A percentile compares a stretch with the other conserved stretches of the same genome.
phyloP scores from a whole-genome alignment of 495 filamentous ascomycete genomes.

The Lasiosphaeriaceae sp. region DNA sequence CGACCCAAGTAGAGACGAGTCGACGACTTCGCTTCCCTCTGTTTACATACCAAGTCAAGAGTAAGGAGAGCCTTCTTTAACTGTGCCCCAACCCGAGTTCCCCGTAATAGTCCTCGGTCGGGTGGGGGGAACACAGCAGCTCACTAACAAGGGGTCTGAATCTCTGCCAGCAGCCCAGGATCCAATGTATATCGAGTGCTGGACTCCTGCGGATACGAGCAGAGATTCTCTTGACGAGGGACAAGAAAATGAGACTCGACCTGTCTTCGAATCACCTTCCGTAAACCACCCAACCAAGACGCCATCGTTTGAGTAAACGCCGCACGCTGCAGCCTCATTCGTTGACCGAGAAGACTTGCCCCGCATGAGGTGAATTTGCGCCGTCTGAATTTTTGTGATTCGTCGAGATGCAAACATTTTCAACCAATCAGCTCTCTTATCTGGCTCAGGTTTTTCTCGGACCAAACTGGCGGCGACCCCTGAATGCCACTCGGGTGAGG shows the following conservation, averaged over 20 bases:
- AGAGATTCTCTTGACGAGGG: background rate
- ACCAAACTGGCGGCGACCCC: background rate
- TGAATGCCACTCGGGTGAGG: background rate
- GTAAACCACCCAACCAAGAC: slow-evolving; percentile 22
- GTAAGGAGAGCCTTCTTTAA: too few species aligned
- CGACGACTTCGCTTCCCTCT: too few species aligned
- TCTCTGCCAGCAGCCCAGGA: slow-evolving; percentile 9
- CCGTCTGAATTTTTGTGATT: slow-evolving; percentile 24
- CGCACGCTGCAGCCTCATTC: slow-evolving; percentile 14
- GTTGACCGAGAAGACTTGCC: slow-evolving; percentile 8
- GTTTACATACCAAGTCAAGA: too few species aligned
- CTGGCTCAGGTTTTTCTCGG: background rate
- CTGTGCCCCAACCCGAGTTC: too few species aligned
- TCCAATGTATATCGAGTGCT: slow-evolving; percentile 1
- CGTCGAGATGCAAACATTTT: slow-evolving; percentile 18
- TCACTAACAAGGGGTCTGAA: slow-evolving; percentile 4
- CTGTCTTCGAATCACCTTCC: background rate
- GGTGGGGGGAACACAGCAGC: slow-evolving; percentile 11
- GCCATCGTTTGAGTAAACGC: slow-evolving; percentile 21
- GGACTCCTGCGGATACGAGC: too few species aligned
- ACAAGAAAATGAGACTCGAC: background rate
- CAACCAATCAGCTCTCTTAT: slow-evolving; percentile 14
- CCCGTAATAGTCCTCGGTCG: background rate
- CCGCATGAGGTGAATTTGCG: background rate
- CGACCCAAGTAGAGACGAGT: too few species aligned